These are phyloP conservation scores for Fusarium anguioides DNA, from an alignment of 2,329 filamentous ascomycete genomes.

Conservation along the genomic window DNA sequence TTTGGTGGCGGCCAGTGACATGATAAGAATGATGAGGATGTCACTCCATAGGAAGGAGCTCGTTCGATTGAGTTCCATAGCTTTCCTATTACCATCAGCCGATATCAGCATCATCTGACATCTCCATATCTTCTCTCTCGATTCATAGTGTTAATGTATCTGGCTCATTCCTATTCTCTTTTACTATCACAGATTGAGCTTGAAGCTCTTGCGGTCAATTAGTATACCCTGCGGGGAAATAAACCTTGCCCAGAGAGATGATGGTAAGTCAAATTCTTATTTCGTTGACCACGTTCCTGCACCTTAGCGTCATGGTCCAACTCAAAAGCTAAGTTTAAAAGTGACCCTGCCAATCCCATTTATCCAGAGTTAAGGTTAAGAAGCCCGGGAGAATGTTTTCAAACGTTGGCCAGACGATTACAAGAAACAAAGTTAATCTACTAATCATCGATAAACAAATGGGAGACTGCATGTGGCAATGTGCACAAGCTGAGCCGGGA, in stretches of 20 bases:
- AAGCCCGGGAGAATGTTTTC: not conserved
- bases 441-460: not conserved
- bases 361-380: not conserved
- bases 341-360: conserved; percentile 16
- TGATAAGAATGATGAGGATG: not conserved
- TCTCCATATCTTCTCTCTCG: not conserved
- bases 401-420: not conserved
- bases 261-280: conserved; percentile 1
- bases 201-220: not conserved
- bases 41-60: not conserved
- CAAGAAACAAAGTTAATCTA: not conserved
- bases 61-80: conserved; percentile 4
- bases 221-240: conserved; percentile 4
- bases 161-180: not conserved
- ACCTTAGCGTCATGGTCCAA: conserved; percentile 36
- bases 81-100: not conserved
- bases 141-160: not conserved
- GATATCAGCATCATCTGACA: no score
- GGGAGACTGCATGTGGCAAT: not conserved
- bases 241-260: not conserved
- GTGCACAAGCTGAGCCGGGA: not conserved
- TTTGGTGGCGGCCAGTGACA: not conserved
- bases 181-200: not conserved
- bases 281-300: conserved; percentile 8
- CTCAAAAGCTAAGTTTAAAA: conserved; percentile 26